Conservation (phyloP, 2,329 filamentous ascomycete genomes). For the Ophiosphaerella narmari region DNA sequence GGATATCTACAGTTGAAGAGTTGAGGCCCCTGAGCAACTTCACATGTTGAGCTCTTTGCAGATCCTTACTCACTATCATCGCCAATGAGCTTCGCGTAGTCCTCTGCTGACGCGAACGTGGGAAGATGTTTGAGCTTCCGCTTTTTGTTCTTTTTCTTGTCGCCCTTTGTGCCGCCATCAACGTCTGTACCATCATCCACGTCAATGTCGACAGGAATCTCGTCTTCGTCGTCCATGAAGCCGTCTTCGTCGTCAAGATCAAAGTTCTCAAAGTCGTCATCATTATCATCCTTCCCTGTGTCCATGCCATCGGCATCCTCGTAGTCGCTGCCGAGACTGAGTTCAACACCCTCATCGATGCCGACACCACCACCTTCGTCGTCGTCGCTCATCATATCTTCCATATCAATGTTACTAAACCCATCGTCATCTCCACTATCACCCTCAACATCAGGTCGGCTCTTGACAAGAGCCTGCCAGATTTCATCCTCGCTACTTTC, state of each 20-base stretch:
- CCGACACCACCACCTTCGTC: constrained; percentile 52
- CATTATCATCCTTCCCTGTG: constrained; percentile 31
- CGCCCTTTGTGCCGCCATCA: constrained; percentile 42
- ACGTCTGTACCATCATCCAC: constrained; percentile 47
- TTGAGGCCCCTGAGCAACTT: constrained; percentile 11
- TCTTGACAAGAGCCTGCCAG: constrained; percentile 87
- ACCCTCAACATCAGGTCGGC: constrained; percentile 75
- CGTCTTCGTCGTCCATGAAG: constrained; percentile 61
- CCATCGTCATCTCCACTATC: constrained; percentile 63
- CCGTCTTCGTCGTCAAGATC: constrained; percentile 58
- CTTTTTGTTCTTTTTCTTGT: constrained; percentile 64
- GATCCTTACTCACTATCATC: constrained; percentile 54
- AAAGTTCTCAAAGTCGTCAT: constrained; percentile 49
- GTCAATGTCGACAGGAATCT: constrained; percentile 57
- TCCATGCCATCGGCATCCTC: constrained; percentile 53
- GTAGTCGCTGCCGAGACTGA: constrained; percentile 55
- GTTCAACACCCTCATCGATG: constrained; percentile 47
- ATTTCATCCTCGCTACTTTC: constrained; percentile 78
- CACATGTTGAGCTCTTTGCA: too few relatives aligned
- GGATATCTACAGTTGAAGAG: constrained; percentile 38
- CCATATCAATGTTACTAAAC: constrained; percentile 59
- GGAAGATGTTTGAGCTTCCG: constrained; percentile 88
- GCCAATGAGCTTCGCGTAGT: constrained; percentile 85
- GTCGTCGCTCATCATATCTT: constrained; percentile 52
- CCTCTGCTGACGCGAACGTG: constrained; percentile 89